Base-by-base conservation (phyloP, 768 basidiomycete genomes). In the Kwoniella heveanensis region DNA sequence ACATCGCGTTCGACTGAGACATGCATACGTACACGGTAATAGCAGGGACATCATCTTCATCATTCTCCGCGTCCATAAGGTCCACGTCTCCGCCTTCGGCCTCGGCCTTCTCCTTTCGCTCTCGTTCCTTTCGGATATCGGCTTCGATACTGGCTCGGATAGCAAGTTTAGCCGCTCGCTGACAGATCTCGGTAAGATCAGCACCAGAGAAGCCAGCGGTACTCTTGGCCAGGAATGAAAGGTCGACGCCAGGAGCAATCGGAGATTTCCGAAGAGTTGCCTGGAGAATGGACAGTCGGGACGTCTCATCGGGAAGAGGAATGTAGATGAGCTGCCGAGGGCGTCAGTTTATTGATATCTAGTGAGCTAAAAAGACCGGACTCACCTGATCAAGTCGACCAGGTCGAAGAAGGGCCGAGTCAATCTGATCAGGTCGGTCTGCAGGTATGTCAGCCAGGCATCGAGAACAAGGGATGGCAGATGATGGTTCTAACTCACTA, bases 191-290 rank as follows among this genome's bases (percentile, higher is more conserved):
- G n/a, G 95, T 95, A 70, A 98, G 83, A 86, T 99, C 96, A 60
- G 96, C 96, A 88, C 96, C 96, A 76, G 95, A 98, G 87, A 89
- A 99, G 13, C 96, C 96, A 74, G 97, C 92, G 15, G 95, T 96
- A 80, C 84, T 86, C 86, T 89, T 95, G 57, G 94, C 86, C 66
- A 99, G 84, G 88, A 88, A 98, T 26, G 30, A 29, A 52, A 98
- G 86, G 79, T 96, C 87, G 70, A 99, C 94, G 1, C 88, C 87
- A 19, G 84, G 81, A 19, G 90, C 84, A 54, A 99, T 82, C 17
- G 96, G 96, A 19, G 90, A 92, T 80, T 93, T 94, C 83, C 94
- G 90, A 73, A 99, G 88, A 57, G 86, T 83, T 17, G 96, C 95
- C 77, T 85, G 86, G 80, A 99, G 88, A 77, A 99, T 99, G 1